Conservation (phyloP, 768 basidiomycete genomes). For the Podaxis pistillaris region DNA sequence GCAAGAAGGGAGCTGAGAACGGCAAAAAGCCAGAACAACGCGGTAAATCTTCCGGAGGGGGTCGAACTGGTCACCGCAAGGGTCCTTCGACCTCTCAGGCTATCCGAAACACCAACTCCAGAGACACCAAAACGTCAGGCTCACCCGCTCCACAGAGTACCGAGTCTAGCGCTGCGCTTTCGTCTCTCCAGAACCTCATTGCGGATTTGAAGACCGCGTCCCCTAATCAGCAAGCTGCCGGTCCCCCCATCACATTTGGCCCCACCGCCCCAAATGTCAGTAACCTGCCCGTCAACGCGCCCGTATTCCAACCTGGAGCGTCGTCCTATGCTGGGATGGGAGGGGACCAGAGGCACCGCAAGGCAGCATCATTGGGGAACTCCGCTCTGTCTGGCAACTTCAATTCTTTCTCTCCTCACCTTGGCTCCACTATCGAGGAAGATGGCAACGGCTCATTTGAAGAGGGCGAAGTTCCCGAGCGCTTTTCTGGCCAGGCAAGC, state of each 20-base stretch:
- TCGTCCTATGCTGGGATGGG: slow-evolving; percentile 20
- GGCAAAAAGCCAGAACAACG: slow-evolving; percentile 51
- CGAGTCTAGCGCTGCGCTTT: slow-evolving; percentile 77
- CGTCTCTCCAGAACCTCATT: slow-evolving; percentile 90
- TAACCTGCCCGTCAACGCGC: slow-evolving; percentile 62
- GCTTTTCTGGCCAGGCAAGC: slow-evolving; percentile 46
- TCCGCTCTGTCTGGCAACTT: slow-evolving; percentile 57
- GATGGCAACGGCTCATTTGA: slow-evolving; percentile 69
- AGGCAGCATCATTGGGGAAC: slow-evolving; percentile 72
- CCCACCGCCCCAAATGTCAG: slow-evolving; percentile 53
- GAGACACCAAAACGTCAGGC: slow-evolving; percentile 32
- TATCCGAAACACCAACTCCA: slow-evolving; percentile 41
- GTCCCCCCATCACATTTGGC: slow-evolving; percentile 39
- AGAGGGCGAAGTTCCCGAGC: slow-evolving; percentile 78
- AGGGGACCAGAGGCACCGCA: slow-evolving; percentile 72
- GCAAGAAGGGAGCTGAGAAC: slow-evolving; percentile 54
- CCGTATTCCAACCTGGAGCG: slow-evolving; percentile 73
- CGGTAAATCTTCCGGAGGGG: slow-evolving; percentile 35
- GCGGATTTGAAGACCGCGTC: slow-evolving; percentile 89
- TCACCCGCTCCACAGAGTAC: slow-evolving; percentile 52
- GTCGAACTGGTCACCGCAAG: slow-evolving; percentile 53
- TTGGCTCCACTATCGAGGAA: slow-evolving; percentile 84
- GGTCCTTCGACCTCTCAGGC: slow-evolving; percentile 59
- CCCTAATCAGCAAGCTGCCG: slow-evolving; percentile 50
- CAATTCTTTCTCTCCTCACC: slow-evolving; percentile 73